A percentile compares a stretch with the other conserved stretches of the same genome.
These are phyloP conservation scores for Sarcomyxa edulis DNA, from an alignment of 768 basidiomycete genomes.

Conservation along the genomic window DNA sequence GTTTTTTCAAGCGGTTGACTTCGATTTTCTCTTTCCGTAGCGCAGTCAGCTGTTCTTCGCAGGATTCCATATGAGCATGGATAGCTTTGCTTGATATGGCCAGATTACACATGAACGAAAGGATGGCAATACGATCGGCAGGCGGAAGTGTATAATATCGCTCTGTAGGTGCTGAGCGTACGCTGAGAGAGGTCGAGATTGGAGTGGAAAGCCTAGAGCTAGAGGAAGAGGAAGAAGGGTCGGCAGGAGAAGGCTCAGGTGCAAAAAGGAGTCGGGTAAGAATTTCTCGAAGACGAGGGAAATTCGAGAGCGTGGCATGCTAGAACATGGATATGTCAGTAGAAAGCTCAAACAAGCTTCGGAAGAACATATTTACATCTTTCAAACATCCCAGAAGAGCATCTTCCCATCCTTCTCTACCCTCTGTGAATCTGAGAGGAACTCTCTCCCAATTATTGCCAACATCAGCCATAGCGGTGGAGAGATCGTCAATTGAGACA, in stretches of 20 bases:
- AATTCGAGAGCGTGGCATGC: conserved; percentile 71
- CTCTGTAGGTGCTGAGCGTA: conserved; percentile 50
- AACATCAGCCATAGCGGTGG: conserved; percentile 66
- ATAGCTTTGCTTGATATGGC: conserved; percentile 88
- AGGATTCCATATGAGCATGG: conserved; percentile 84
- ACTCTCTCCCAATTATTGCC: conserved; percentile 88
- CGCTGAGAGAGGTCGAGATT: conserved; percentile 28
- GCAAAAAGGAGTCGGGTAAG: conserved; percentile 71
- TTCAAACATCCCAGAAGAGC: conserved; percentile 84
- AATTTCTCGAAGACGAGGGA: conserved; percentile 68
- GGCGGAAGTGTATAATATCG: conserved; percentile 72
- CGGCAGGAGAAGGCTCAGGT: conserved; percentile 41
- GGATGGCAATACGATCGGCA: conserved; percentile 76
- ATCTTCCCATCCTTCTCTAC: conserved; percentile 88
- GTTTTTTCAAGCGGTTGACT: conserved; percentile 84
- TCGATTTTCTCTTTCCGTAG: conserved; percentile 95
- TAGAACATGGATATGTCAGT: conserved; percentile 21
- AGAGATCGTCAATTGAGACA: conserved; percentile 57
- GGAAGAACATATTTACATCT: conserved; percentile 56
- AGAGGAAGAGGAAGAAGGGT: conserved; percentile 38
- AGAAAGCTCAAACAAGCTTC: conserved; percentile 3
- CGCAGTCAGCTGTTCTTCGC: conserved; percentile 86
- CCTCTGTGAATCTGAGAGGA: conserved; percentile 65
- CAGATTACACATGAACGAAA: conserved; percentile 86
- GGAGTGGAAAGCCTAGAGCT: conserved; percentile 48